Conservation (phyloP, 139 green algal species). For the Chlamydomonas sp. region DNA sequence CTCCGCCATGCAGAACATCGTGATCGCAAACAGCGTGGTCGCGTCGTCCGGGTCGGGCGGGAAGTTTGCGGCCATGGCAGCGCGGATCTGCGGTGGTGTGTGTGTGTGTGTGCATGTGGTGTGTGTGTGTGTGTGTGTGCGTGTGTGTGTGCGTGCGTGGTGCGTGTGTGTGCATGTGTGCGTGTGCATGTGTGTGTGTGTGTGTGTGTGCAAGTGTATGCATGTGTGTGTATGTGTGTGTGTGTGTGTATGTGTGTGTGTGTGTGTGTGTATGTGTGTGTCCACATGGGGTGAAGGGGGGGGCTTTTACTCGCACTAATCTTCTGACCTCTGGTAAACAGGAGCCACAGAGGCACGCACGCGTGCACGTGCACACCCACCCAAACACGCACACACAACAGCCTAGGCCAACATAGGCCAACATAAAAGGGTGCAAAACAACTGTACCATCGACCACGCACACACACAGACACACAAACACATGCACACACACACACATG, state of each 20-base stretch:
- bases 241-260: too few species aligned
- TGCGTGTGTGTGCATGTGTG: too few species aligned
- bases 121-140: not conserved
- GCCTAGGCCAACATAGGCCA: not conserved
- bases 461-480: not conserved
- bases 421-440: too few species aligned
- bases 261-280: not conserved
- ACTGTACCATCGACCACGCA: not conserved
- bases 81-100: too few species aligned
- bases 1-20: constrained; percentile 56
- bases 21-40: constrained; percentile 44
- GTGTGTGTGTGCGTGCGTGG: not conserved
- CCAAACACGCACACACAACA: not conserved
- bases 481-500: not conserved
- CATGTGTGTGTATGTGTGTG: too few species aligned
- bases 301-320: too few species aligned
- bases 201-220: too few species aligned
- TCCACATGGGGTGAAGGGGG: too few species aligned
- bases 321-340: too few species aligned
- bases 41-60: too few species aligned
- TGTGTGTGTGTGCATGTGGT: too few species aligned
- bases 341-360: too few species aligned
- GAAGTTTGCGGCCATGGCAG: not conserved
- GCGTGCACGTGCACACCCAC: not conserved
- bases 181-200: not conserved